Conservation (phyloP, 495 filamentous ascomycete genomes). For the Mytilinidion resinicola region DNA sequence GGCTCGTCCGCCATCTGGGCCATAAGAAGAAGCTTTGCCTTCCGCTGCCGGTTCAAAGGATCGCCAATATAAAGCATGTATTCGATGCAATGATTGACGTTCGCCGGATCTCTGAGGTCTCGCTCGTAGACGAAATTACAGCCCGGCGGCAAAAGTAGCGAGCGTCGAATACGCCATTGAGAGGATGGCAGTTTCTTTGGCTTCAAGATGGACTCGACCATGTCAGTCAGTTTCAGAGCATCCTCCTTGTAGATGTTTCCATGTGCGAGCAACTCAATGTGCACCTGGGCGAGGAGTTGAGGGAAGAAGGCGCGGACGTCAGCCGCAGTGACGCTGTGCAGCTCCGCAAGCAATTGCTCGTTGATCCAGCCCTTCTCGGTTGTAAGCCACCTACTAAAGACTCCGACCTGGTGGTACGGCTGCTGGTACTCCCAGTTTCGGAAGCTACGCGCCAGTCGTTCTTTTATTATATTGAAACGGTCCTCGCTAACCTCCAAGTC, state of each 20-base stretch:
- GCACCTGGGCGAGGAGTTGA: constrained; percentile 71
- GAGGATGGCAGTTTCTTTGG: constrained; percentile 65
- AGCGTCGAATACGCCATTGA: constrained; percentile 75
- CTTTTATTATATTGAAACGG: constrained; percentile 87
- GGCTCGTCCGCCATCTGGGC: constrained; percentile 93
- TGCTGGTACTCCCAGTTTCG: constrained; percentile 82
- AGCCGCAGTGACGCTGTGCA: constrained; percentile 64
- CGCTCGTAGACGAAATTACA: constrained; percentile 77
- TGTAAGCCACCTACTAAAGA: constrained; percentile 73
- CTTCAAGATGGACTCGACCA: constrained; percentile 72
- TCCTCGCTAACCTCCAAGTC: constrained; percentile 76
- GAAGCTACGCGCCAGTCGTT: constrained; percentile 65
- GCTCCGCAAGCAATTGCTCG: constrained; percentile 72
- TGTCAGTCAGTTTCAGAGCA: constrained; percentile 74
- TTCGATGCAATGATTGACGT: constrained; percentile 96
- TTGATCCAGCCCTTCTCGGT: constrained; percentile 71
- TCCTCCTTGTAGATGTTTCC: constrained; percentile 97
- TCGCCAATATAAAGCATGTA: constrained; percentile 79
- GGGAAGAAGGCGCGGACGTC: constrained; percentile 74
- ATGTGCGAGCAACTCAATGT: constrained; percentile 82
- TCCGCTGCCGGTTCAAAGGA: constrained; percentile 55
- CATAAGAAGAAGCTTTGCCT: constrained; percentile 73
- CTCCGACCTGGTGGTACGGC: constrained; percentile 86
- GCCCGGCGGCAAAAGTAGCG: constrained; percentile 69
- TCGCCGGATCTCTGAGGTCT: constrained; percentile 76